phyloP scores from a whole-genome alignment of 768 basidiomycete genomes.

The Atractiella rhizophila region DNA sequence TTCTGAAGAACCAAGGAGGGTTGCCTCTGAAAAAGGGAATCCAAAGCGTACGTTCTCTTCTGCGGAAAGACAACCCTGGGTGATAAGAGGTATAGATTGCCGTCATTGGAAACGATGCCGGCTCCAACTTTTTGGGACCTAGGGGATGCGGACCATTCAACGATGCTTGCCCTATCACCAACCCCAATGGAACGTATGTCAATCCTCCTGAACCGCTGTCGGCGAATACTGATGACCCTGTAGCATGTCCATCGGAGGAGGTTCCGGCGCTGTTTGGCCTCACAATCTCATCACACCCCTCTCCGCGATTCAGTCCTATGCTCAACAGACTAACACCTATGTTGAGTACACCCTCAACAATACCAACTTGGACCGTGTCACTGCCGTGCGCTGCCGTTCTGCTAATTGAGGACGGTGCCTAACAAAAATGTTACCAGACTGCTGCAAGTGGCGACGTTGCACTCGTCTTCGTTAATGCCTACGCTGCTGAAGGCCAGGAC shows the following conservation, averaged over 20 bases:
- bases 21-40: conserved; percentile 5
- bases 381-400: too few species aligned
- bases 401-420: too few species aligned
- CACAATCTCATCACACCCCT: conserved; percentile 9
- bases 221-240: too few species aligned
- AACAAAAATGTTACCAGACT: too few species aligned
- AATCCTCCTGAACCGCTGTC: too few species aligned
- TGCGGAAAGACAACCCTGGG: too few species aligned
- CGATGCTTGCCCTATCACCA: neutral
- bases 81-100: too few species aligned
- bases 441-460: conserved; percentile 3
- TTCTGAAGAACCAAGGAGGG: conserved; percentile 9
- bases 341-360: conserved; percentile 4
- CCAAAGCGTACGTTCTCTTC: too few species aligned
- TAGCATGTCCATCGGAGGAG: neutral
- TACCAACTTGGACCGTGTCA: conserved; percentile 1
- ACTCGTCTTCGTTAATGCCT: conserved; percentile 6
- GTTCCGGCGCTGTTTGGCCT: conserved; percentile 6
- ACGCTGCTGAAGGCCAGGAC: conserved; percentile 6
- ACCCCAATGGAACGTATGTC: conserved; percentile 4
- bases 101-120: conserved; percentile 8
- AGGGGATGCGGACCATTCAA: neutral
- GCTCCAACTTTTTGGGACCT: neutral
- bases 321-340: neutral
- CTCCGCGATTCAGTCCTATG: conserved; percentile 3